Base-by-base conservation (phyloP, 2,329 filamentous ascomycete genomes). In the Erysiphe pulchra region DNA sequence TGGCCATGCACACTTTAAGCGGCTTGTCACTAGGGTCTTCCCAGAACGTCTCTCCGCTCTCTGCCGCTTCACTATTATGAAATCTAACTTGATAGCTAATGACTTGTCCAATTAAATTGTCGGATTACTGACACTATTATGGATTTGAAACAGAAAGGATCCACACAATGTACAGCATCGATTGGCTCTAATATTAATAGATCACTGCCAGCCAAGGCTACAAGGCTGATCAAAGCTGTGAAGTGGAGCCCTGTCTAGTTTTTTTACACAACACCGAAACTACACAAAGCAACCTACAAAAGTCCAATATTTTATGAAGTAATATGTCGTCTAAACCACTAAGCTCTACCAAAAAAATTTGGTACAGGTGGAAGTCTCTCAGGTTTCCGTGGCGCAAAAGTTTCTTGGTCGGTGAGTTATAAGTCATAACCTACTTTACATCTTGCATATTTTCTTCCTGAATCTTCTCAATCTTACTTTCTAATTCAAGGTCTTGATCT, bases 351-450 rank as follows among this genome's bases (percentile, higher is more conserved):
- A 53, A 50, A 40, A 50, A 50, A 47, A 51, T 52, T 16, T 78
- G 73, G 73, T 68, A 67, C 53, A 65, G 62, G 53, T 78, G 74
- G 74, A 77, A 77, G 57, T 60, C 68, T 24, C 62, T 77, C 44
- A 68, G 67, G 41, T 46, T 78, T 3, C 74, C 74, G 50, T 77
- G 74, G 73, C 70, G 74, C 46, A 75, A 71, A 50, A 65, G 66
- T 45, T 73, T 76, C 55, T 67, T 77, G 36, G 64, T 74, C 50
- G 74, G 74, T 76, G 57, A 49, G 65, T 39, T 7, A 18, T 18
- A 18, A 13, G 4, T 13, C n/a, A 11, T 11, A 18, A 10, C 2
- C 12, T 39, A 30, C 30, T 39, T 16, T 36, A n/a, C 9, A 18
- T 34, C 11, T 16, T 3, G 14, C 31, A 5, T 36, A 5, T 18